phyloP scores from a whole-genome alignment of 495 filamentous ascomycete genomes.

The Articulospora tetracladia region DNA sequence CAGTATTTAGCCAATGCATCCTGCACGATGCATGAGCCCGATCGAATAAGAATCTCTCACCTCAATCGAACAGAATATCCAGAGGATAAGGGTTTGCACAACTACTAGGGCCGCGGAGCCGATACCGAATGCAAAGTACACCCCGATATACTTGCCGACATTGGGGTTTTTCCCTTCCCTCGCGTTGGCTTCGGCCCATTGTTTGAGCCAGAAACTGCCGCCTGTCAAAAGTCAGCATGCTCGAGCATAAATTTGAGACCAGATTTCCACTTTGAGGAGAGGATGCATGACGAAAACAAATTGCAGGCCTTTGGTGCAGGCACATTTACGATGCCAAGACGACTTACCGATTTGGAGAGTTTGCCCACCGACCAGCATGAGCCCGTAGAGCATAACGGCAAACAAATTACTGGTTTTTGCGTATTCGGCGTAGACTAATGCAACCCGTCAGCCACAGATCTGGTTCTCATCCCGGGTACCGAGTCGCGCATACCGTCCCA shows the following conservation, averaged over 20 bases:
- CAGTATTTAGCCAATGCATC: constrained; percentile 29
- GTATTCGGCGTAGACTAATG: constrained; percentile 73
- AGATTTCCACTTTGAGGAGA: neutral
- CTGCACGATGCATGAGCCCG: constrained; percentile 15
- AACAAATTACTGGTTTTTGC: constrained; percentile 87
- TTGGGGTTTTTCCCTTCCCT: constrained; percentile 61
- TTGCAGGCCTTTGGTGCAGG: neutral
- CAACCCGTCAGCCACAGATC: constrained; percentile 21
- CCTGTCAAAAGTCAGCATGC: constrained; percentile 29
- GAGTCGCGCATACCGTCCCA: constrained; percentile 58
- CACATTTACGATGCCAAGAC: constrained; percentile 3
- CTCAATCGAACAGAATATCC: constrained; percentile 99
- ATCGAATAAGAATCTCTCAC: constrained; percentile 13
- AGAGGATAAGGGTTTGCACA: constrained; percentile 89
- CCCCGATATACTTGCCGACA: constrained; percentile 85
- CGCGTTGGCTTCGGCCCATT: constrained; percentile 81
- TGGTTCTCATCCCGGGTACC: constrained; percentile 30
- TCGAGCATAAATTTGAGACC: neutral
- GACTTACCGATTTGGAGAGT: constrained; percentile 54
- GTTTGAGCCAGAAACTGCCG: constrained; percentile 89
- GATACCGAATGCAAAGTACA: constrained; percentile 91
- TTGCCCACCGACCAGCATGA: constrained; percentile 75
- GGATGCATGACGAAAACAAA: constrained; percentile 6
- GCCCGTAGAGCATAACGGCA: constrained; percentile 77
- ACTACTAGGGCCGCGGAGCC: constrained; percentile 86